These are phyloP conservation scores for Leccinum truebloodii DNA, from an alignment of 768 basidiomycete genomes.

Conservation along the genomic window DNA sequence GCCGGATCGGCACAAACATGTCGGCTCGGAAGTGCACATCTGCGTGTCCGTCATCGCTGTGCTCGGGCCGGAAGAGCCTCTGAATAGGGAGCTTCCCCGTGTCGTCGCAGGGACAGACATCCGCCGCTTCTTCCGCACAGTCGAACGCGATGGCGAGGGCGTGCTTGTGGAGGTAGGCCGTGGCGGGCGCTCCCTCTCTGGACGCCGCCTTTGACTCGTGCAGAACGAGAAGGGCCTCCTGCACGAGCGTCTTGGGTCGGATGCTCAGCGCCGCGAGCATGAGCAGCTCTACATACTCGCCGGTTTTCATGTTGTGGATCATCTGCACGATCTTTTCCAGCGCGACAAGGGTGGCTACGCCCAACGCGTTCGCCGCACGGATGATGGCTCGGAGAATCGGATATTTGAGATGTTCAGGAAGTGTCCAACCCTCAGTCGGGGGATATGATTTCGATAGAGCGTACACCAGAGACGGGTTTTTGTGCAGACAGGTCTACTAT, in stretches of 20 bases:
- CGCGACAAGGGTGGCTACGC: constrained; percentile 57
- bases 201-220: constrained; percentile 44
- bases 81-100: constrained; percentile 39
- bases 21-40: constrained; percentile 60
- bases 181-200: constrained; percentile 25
- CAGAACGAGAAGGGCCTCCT: constrained; percentile 61
- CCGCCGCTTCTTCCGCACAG: constrained; percentile 64
- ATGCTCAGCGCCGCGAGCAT: constrained; percentile 53
- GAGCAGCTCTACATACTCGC: constrained; percentile 52
- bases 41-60: constrained; percentile 36
- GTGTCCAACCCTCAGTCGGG: constrained; percentile 40
- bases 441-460: constrained; percentile 49
- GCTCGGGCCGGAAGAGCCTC: constrained; percentile 26
- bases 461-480: constrained; percentile 55
- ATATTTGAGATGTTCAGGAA: constrained; percentile 34
- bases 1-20: constrained; percentile 44
- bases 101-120: constrained; percentile 69
- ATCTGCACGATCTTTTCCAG: constrained; percentile 53
- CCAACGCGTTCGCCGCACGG: constrained; percentile 53
- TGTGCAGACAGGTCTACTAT: constrained; percentile 43
- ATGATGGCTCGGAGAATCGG: constrained; percentile 50
- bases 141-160: constrained; percentile 61
- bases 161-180: constrained; percentile 53
- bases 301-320: constrained; percentile 42
- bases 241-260: constrained; percentile 50